Percentiles rank a stretch among this genome's conserved stretches.
Conservation (phyloP, 164 flowering plant genomes). For the Dillenia turbinata region DNA sequence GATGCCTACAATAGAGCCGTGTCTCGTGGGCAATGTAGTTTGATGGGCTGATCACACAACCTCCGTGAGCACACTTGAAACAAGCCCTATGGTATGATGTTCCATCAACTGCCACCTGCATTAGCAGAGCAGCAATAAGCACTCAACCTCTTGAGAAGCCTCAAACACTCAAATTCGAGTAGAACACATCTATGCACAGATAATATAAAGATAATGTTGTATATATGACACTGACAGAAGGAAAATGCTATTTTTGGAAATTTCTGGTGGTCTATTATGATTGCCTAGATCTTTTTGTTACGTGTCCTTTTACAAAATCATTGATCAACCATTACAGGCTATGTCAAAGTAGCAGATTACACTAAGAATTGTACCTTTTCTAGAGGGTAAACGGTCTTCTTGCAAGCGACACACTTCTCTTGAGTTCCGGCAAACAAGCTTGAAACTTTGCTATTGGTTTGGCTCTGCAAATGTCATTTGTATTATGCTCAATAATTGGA, state of each 20-base stretch:
- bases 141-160: too few relatives aligned
- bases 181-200: too few relatives aligned
- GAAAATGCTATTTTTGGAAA: too few relatives aligned
- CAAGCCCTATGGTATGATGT: constrained; percentile 73
- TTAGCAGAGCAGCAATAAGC: constrained; percentile 7
- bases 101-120: constrained; percentile 84
- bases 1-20: constrained; percentile 76
- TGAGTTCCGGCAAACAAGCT: constrained; percentile 89
- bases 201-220: too few relatives aligned
- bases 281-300: too few relatives aligned
- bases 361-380: constrained; percentile 56
- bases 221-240: too few relatives aligned
- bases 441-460: constrained; percentile 60
- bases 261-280: too few relatives aligned
- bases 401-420: constrained; percentile 90
- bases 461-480: constrained; percentile 25
- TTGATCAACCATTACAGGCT: too few relatives aligned
- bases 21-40: constrained; percentile 80
- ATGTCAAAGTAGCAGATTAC: too few relatives aligned
- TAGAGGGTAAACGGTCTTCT: constrained; percentile 87
- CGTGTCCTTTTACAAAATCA: too few relatives aligned
- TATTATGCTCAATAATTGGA: too few relatives aligned
- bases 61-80: constrained; percentile 80
- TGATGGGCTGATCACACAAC: constrained; percentile 82
- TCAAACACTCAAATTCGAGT: too few relatives aligned